Evolutionary conservation across 495 filamentous ascomycete genomes (phyloP).

Genomic region (Evernia prunastri): DNA sequence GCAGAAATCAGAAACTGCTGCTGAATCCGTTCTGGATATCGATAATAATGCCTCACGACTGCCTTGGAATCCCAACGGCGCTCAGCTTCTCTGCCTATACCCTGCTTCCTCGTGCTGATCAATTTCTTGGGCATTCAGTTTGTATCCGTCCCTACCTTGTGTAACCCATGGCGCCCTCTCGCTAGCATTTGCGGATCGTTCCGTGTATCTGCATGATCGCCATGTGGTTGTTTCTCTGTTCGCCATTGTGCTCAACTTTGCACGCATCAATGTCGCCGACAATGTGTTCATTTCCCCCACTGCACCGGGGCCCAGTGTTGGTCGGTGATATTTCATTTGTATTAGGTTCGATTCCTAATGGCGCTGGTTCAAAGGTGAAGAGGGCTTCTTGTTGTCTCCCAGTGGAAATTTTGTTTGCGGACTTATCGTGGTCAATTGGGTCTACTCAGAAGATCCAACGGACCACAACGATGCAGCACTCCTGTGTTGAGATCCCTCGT

Average conservation of each 20-base stretch:
- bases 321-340: too few species aligned
- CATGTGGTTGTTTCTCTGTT: constrained; percentile 2
- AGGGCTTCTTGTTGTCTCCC: too few species aligned
- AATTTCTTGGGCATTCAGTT: neutral
- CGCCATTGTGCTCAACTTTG: neutral
- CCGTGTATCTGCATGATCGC: neutral
- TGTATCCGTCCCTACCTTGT: neutral
- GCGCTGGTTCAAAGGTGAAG: too few species aligned
- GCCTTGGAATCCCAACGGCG: neutral
- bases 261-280: neutral
- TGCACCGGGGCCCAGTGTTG: neutral
- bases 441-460: constrained; percentile 5
- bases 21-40: neutral
- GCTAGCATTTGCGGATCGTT: constrained; percentile 1
- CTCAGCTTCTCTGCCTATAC: neutral
- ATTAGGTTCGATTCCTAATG: too few species aligned
- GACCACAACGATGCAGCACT: neutral
- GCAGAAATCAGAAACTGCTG: neutral
- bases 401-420: neutral
- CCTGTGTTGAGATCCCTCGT: too few species aligned
- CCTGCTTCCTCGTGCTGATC: neutral
- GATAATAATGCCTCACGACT: neutral
- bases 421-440: constrained; percentile 1
- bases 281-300: neutral
- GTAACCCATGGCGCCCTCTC: neutral